Evolutionary conservation across 495 filamentous ascomycete species (phyloP).

Genomic region (Choiromyces venosus): DNA sequence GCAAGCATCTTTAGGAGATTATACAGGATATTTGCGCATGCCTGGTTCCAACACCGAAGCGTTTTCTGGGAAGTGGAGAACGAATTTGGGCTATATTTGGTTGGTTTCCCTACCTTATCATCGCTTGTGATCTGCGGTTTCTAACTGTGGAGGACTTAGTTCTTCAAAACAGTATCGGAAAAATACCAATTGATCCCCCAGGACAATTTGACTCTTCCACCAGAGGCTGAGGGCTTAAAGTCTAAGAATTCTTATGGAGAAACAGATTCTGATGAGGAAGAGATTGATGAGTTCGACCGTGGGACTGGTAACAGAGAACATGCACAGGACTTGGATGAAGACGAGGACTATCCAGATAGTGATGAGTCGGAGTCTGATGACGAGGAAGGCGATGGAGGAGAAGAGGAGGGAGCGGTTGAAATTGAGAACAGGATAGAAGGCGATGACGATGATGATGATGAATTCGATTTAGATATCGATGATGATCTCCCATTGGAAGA

Average conservation of each 20-base stretch:
- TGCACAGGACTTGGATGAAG: slow-evolving; percentile 33
- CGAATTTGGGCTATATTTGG: slow-evolving; percentile 75
- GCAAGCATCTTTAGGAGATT: slow-evolving; percentile 90
- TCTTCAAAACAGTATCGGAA: slow-evolving; percentile 96
- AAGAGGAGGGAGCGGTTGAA: slow-evolving; percentile 32
- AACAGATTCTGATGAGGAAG: slow-evolving; percentile 30
- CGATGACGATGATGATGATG: slow-evolving; percentile 32
- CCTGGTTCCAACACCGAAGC: slow-evolving; percentile 92
- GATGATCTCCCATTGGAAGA: slow-evolving; percentile 35
- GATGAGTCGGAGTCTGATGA: slow-evolving; percentile 40
- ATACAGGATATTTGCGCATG: slow-evolving; percentile 95
- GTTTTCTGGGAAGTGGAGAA: slow-evolving; percentile 97
- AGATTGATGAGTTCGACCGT: slow-evolving; percentile 38
- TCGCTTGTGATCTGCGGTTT: neutral
- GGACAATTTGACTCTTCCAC: slow-evolving; percentile 91
- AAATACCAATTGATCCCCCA: slow-evolving; percentile 78
- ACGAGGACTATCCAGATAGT: slow-evolving; percentile 34
- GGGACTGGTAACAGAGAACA: slow-evolving; percentile 24
- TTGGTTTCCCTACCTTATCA: slow-evolving; percentile 6
- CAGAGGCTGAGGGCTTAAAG: slow-evolving; percentile 79
- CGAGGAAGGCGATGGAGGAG: slow-evolving; percentile 34
- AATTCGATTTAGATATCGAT: slow-evolving; percentile 38
- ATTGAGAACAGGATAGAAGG: slow-evolving; percentile 18
- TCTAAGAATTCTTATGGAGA: slow-evolving; percentile 32
- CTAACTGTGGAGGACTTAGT: slow-evolving; percentile 34